Base-by-base conservation (phyloP, 1,284 basidiomycete species). In the Porodaedalea pini region DNA sequence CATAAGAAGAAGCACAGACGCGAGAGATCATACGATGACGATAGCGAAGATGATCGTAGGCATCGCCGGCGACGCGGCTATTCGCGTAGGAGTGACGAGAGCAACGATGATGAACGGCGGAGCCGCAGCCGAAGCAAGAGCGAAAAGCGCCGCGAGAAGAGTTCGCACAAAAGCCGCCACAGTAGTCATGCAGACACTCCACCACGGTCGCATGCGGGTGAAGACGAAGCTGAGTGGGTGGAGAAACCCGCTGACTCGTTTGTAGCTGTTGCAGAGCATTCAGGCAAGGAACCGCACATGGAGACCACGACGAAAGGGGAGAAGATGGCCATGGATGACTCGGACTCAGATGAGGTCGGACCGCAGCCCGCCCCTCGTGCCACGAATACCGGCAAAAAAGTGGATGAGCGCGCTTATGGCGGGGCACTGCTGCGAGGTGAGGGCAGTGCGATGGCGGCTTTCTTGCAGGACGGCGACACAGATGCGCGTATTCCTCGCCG, bases 361-460 rank as follows among this genome's bases (percentile, higher is more conserved):
- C 85, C 86, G 21, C 75, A 85, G 63, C 88, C 87, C 5, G 62
- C 78, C 0, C 29, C 64, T 40, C 78, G 75, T 62, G 65, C 68
- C n/a, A 63, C 63, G 8, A 75, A 62, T 29, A 62, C 64, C 13
- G 66, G 71, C 49, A 83, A 79, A 64, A 82, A 78, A 63, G 63
- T 88, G 41, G 87, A 90, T 71, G 90, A 92, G 64, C 84, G 89
- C 10, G 79, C 85, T 57, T 92, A 93, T 69, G 92, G 93, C 60
- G 82, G 91, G 51, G 87, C 90, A 4, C 80, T 99, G 40, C 81
- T 95, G 6, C 90, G 92, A 1, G 97, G 96, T 56, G 96, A 99
- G 78, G 96, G 94, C 49, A 88, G 87, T 59, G 96, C 96, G 27
- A 98, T 99, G 94, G 94, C 94, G 3, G 90, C 92, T 31, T 99